A percentile compares a stretch with the other conserved stretches of the same genome.
Evolutionary conservation across 2,329 filamentous ascomycete species (phyloP).

Genomic region (Fusarium xyrophilum): DNA sequence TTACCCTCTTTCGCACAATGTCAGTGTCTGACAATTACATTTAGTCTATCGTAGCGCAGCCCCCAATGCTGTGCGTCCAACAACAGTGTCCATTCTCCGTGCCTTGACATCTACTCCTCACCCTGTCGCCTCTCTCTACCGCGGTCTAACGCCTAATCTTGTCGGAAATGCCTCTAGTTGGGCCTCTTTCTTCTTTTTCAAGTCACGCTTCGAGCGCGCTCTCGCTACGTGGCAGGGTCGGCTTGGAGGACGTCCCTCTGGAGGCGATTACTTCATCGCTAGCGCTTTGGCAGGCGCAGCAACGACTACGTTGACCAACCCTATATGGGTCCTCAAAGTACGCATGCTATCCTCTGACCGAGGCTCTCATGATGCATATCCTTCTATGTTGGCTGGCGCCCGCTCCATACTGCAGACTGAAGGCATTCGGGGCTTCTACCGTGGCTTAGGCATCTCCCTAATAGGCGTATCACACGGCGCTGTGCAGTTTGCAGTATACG

Average conservation of each 20-base stretch:
- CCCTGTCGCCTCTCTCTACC: conserved; percentile 77
- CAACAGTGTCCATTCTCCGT: conserved; percentile 61
- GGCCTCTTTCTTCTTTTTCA: conserved; percentile 90
- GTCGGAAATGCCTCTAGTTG: conserved; percentile 90
- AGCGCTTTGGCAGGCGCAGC: conserved; percentile 74
- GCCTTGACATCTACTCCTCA: conserved; percentile 57
- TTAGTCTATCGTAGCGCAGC: conserved; percentile 59
- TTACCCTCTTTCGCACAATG: background rate
- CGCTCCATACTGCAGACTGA: conserved; percentile 71
- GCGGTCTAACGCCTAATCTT: conserved; percentile 88
- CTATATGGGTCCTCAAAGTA: conserved; percentile 98
- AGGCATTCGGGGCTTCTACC: conserved; percentile 82
- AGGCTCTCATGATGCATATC: conserved; percentile 78
- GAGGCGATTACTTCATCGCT: conserved; percentile 80
- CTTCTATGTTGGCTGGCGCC: conserved; percentile 75
- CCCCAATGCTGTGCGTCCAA: conserved; percentile 50
- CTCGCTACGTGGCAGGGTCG: conserved; percentile 44
- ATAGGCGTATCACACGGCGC: conserved; percentile 91
- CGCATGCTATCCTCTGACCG: conserved; percentile 90
- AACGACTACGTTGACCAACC: conserved; percentile 87
- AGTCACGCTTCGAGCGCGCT: conserved; percentile 60
- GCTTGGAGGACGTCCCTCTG: conserved; percentile 43
- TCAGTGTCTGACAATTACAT: background rate
- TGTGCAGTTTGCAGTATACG: conserved; percentile 95
- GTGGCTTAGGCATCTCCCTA: conserved; percentile 81